Conservation (phyloP, 257 asterid genomes). For the Striga asiatica region DNA sequence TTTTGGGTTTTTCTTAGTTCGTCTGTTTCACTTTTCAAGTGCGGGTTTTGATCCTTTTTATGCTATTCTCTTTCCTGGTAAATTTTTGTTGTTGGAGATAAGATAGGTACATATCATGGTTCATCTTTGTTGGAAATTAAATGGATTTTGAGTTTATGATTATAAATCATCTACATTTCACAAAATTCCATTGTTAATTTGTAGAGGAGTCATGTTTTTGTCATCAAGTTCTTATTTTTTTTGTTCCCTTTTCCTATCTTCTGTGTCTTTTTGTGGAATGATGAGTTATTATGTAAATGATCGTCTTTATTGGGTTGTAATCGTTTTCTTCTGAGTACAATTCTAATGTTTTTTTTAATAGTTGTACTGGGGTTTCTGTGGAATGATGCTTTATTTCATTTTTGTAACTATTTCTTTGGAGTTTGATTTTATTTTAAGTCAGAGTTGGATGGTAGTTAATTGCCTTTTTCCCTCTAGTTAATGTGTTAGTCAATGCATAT, state of each 20-base stretch:
- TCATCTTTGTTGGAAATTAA: too few species aligned
- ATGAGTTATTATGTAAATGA: neutral
- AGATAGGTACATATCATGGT: neutral
- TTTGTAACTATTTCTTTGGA: neutral
- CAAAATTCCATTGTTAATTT: too few species aligned
- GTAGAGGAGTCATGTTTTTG: too few species aligned
- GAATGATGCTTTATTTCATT: neutral
- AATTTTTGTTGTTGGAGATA: neutral
- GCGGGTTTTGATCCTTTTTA: constrained; percentile 5
- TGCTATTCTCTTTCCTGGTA: neutral
- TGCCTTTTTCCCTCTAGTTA: neutral
- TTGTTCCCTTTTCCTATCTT: neutral
- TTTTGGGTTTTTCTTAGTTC: constrained; percentile 4
- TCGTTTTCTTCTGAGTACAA: neutral
- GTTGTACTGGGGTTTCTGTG: neutral
- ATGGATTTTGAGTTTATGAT: too few species aligned
- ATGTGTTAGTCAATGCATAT: neutral
- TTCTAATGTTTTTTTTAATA: neutral
- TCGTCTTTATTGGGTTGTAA: constrained; percentile 4
- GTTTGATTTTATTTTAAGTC: neutral
- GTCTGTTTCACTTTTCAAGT: neutral
- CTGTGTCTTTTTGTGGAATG: neutral
- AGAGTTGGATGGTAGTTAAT: neutral
- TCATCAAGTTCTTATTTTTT: neutral
- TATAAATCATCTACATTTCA: too few species aligned